Evolutionary conservation across 257 asterid genomes (phyloP).

Genomic region (Euphrasia confusa): DNA sequence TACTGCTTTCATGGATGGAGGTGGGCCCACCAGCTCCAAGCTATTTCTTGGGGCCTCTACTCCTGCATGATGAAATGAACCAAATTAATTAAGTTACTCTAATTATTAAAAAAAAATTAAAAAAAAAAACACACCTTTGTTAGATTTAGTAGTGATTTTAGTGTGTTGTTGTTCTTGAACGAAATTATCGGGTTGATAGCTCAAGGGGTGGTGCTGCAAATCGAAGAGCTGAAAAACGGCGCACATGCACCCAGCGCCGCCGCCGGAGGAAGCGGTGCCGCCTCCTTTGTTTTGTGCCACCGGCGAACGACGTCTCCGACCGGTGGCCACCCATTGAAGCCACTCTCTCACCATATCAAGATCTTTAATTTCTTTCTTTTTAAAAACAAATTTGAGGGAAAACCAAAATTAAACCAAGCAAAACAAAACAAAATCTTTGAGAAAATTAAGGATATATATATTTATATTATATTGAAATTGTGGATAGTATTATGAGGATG

Average conservation of each 20-base stretch:
- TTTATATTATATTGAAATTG: not conserved
- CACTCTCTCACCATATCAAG: slow-evolving; percentile 70
- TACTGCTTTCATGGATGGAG: slow-evolving; percentile 22
- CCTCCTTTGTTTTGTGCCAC: slow-evolving; percentile 16
- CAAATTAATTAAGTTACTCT: not conserved
- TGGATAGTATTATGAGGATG: slow-evolving; percentile 12
- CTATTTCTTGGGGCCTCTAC: slow-evolving; percentile 89
- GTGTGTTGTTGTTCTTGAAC: slow-evolving; percentile 22
- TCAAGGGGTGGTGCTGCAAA: slow-evolving; percentile 35
- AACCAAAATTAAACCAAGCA: too few species aligned
- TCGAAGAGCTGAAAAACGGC: slow-evolving; percentile 74
- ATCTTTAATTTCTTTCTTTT: not conserved
- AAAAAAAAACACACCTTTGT: too few species aligned
- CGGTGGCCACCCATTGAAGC: slow-evolving; percentile 55
- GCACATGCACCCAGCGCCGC: slow-evolving; percentile 71
- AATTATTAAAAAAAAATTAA: not conserved
- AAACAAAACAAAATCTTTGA: not conserved
- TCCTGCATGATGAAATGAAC: slow-evolving; percentile 35
- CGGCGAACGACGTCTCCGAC: slow-evolving; percentile 26
- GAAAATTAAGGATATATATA: not conserved
- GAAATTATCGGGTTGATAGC: slow-evolving; percentile 1
- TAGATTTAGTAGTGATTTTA: slow-evolving; percentile 16
- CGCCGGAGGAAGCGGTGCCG: slow-evolving; percentile 29
- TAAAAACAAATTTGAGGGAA: too few species aligned
- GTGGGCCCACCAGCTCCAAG: slow-evolving; percentile 53